phyloP scores from a whole-genome alignment of 176 grass and related monocot species.

The Carex myosuroides region DNA sequence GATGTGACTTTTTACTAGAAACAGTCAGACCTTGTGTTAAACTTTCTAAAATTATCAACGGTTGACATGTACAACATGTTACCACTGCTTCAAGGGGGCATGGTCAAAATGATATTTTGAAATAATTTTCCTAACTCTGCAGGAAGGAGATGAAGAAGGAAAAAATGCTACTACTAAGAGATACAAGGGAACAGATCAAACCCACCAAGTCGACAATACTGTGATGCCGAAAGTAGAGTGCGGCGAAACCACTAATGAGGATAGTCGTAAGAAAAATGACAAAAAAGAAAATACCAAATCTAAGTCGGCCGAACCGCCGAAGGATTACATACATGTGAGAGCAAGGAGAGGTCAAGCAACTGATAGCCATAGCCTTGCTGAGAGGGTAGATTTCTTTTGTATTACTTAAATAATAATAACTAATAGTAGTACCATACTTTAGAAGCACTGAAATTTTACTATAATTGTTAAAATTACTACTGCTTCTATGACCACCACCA shows the following conservation, averaged over 20 bases:
- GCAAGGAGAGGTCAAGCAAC: conserved; percentile 92
- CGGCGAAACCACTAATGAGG: conserved; percentile 49
- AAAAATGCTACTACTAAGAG: conserved; percentile 40
- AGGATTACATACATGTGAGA: conserved; percentile 96
- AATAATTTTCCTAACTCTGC: not conserved
- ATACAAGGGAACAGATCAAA: conserved; percentile 30
- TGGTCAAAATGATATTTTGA: conserved; percentile 1
- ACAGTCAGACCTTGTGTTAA: not conserved
- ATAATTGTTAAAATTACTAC: not conserved
- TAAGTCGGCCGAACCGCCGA: conserved; percentile 58
- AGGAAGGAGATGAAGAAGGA: conserved; percentile 37
- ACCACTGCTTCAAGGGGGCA: not conserved
- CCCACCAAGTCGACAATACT: conserved; percentile 3
- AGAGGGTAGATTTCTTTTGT: conserved; percentile 55
- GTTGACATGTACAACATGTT: not conserved
- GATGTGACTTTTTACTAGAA: not conserved
- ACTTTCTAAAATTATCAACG: conserved; percentile 1
- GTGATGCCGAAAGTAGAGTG: conserved; percentile 48
- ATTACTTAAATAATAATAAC: not conserved
- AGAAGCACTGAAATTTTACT: not conserved
- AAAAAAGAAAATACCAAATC: conserved; percentile 49
- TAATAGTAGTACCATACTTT: not conserved
- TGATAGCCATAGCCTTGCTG: conserved; percentile 91
- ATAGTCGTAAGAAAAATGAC: conserved; percentile 34
- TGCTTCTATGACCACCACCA: not conserved